Percentiles rank a stretch among this genome's conserved stretches.
Conservation (phyloP, 2,329 filamentous ascomycete genomes). For the Cercospora canescens region DNA sequence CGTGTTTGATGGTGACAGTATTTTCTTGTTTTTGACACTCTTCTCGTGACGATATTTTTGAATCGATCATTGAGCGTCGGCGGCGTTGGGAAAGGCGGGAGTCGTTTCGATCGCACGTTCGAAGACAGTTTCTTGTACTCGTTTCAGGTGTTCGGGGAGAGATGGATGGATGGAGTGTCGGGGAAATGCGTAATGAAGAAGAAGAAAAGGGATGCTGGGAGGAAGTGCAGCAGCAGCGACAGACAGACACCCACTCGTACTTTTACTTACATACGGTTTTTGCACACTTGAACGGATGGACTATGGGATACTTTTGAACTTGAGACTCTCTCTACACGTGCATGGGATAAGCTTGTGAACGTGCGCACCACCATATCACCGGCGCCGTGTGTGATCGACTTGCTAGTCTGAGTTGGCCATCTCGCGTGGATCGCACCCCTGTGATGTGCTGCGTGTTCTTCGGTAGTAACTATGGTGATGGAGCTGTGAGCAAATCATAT, state of each 20-base stretch:
- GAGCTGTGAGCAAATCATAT: too few species aligned
- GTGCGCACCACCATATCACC: not conserved
- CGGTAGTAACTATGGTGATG: slow-evolving; percentile 12
- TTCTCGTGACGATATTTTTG: not conserved
- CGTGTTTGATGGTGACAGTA: not conserved
- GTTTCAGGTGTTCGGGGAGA: not conserved
- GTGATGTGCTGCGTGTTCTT: slow-evolving; percentile 4
- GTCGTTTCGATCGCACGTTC: not conserved
- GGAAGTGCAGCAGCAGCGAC: slow-evolving; percentile 2
- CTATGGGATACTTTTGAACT: not conserved
- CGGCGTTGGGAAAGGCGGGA: not conserved
- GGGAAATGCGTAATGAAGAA: slow-evolving; percentile 10
- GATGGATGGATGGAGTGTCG: not conserved
- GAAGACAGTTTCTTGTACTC: not conserved
- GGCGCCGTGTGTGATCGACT: not conserved
- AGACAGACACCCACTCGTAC: not conserved
- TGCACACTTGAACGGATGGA: not conserved
- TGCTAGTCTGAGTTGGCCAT: too few species aligned
- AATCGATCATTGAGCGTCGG: not conserved
- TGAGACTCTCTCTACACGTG: not conserved
- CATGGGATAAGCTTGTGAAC: not conserved
- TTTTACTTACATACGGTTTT: not conserved
- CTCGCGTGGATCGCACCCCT: not conserved
- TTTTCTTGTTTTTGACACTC: slow-evolving; percentile 1
- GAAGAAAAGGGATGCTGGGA: not conserved